Evolutionary conservation across 805 yeast species (phyloP), one percentile per base, ranked within the genome.

Genomic region (Yamadazyma laniorum): DNA sequence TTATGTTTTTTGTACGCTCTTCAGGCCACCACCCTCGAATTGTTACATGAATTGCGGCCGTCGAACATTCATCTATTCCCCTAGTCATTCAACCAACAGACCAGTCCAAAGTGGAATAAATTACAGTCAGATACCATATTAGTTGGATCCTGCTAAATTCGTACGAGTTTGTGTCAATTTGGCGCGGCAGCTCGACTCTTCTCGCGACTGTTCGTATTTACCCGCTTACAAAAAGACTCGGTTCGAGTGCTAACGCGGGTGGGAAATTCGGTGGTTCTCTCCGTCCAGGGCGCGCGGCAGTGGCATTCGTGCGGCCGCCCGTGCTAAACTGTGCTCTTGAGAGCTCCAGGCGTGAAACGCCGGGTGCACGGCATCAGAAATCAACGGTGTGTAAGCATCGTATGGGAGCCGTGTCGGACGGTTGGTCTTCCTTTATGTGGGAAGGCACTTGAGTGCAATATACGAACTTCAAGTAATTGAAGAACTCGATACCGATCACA

Each of bases 241-340:
- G 23, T 21, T 21, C 23, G 23, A 21, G 23, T 21, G 17, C 26
- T 12, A 52, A 47, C 17, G 56, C 65, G 71, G 72, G 80, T 75
- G 80, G 80, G 80, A 75, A 75, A 75, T 75, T 75, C 80, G 80
- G 80, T 75, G 80, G 67, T 70, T 54, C 76, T 47, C 79, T 45
- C 77, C 75, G 66, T 65, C 74, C 71, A 21, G 23, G 23, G 23
- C 23, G 23, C 9, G 23, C 23, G 23, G 23, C 9, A 9, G 23
- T 9, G 23, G 23, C 9, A 21, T 21, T 9, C 6, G 23, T 21
- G 9, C 23, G 9, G 9, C 23, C 23, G 9, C 9, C 23, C 23
- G 23, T 9, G 23, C 23, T 9, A 21, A 6, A 21, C 6, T 21
- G 23, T 61, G 64, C 79, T 74, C 79, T 56, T 74, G 80, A 75